Percentiles rank a stretch among this genome's conserved stretches.
phyloP scores from a whole-genome alignment of 2,329 filamentous ascomycete genomes.

The Pseudogymnoascus sp. region DNA sequence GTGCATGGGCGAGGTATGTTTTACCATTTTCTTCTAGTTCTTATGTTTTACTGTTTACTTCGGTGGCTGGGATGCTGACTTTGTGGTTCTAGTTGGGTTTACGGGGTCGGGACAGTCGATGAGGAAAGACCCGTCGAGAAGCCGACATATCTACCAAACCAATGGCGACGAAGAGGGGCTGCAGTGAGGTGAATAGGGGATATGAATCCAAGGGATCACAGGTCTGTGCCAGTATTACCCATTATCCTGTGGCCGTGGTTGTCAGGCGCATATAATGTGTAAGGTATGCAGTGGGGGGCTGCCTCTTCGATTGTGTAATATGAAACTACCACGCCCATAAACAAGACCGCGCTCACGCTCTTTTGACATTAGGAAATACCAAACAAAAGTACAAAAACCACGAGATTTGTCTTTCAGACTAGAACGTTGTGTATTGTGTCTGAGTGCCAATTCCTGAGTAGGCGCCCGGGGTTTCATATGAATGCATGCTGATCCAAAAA shows the following conservation, averaged over 20 bases:
- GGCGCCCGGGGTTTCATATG: neutral
- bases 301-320: slow-evolving; percentile 4
- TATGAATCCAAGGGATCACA: neutral
- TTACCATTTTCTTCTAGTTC: slow-evolving; percentile 6
- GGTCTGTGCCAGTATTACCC: neutral
- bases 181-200: slow-evolving; percentile 8
- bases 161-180: slow-evolving; percentile 57
- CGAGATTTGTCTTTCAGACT: neutral
- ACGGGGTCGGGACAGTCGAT: slow-evolving; percentile 91
- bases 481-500: neutral
- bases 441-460: neutral
- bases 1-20: slow-evolving; percentile 73
- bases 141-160: slow-evolving; percentile 75
- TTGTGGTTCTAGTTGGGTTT: slow-evolving; percentile 66
- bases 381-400: slow-evolving; percentile 1
- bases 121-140: slow-evolving; percentile 81
- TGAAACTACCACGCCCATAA: neutral
- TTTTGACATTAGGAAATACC: neutral
- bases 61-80: neutral
- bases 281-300: neutral
- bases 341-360: slow-evolving; percentile 3
- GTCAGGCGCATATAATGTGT: neutral
- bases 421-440: neutral
- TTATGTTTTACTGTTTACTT: neutral
- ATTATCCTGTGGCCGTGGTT: neutral